phyloP scores from a whole-genome alignment of 2,329 filamentous ascomycete genomes.

The Aspergillus sp. region DNA sequence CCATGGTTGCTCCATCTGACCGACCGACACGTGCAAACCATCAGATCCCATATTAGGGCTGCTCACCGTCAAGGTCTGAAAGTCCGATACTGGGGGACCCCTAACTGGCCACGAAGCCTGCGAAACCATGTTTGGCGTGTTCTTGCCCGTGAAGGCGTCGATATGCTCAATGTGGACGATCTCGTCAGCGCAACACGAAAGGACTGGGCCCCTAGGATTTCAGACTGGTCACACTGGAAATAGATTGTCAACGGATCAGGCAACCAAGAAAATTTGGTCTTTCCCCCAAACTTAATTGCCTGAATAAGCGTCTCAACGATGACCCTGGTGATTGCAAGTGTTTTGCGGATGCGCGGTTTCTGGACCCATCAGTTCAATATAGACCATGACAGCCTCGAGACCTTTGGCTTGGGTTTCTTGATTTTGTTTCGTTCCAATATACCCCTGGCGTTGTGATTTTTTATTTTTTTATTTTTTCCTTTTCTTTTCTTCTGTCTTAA shows the following conservation, averaged over 20 bases:
- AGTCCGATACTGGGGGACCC: slow-evolving; percentile 58
- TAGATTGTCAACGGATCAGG: background rate
- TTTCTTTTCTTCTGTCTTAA: background rate
- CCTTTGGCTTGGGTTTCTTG: background rate
- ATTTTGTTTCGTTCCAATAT: slow-evolving; percentile 5
- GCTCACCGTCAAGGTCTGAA: slow-evolving; percentile 55
- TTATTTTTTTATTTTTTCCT: background rate
- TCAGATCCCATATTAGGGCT: slow-evolving; percentile 53
- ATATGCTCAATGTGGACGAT: slow-evolving; percentile 61
- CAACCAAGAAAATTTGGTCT: background rate
- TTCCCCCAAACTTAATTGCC: background rate
- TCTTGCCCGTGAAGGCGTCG: slow-evolving; percentile 54
- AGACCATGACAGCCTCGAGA: background rate
- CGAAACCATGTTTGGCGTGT: slow-evolving; percentile 57
- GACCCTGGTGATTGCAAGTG: background rate
- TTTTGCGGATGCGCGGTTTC: background rate
- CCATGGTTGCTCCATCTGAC: slow-evolving; percentile 53
- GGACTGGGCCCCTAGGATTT: slow-evolving; percentile 46
- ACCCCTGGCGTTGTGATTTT: background rate
- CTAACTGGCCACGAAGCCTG: slow-evolving; percentile 54
- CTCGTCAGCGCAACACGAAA: slow-evolving; percentile 48
- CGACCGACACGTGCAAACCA: slow-evolving; percentile 43
- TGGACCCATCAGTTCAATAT: background rate
- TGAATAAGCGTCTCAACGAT: background rate
- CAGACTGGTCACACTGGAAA: slow-evolving; percentile 32